These are phyloP conservation scores for Globisporangium ultimum DNA, from an alignment of 352 stramenopile genomes.

Conservation along the genomic window DNA sequence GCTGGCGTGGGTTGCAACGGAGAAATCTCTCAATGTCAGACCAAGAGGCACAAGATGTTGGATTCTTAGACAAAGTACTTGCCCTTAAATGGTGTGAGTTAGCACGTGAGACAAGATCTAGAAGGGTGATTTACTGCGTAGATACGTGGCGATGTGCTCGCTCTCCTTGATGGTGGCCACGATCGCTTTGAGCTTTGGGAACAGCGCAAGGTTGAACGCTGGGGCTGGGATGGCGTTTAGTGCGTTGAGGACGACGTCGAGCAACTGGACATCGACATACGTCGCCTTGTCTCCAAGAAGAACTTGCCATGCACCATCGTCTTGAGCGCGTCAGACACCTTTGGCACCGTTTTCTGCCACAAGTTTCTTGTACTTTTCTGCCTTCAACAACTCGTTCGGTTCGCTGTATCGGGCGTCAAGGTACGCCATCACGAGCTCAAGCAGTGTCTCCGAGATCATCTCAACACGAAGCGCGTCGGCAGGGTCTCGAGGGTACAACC, in stretches of 20 bases:
- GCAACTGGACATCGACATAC: slow-evolving; percentile 51
- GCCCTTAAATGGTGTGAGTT: no score
- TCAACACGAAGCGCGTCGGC: slow-evolving; percentile 49
- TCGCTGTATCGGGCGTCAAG: slow-evolving; percentile 32
- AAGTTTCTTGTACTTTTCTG: slow-evolving; percentile 25
- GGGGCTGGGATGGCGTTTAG: slow-evolving; percentile 16
- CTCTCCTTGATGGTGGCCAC: slow-evolving; percentile 29
- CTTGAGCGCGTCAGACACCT: slow-evolving; percentile 17
- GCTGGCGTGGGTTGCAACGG: no score
- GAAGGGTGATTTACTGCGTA: no score
- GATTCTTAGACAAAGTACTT: no score
- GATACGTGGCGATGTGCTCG: slow-evolving; percentile 34
- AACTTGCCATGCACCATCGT: slow-evolving; percentile 36
- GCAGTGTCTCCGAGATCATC: slow-evolving; percentile 43
- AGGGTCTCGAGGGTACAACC: slow-evolving; percentile 54
- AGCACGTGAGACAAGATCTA: no score
- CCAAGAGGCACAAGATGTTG: no score
- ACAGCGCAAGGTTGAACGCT: slow-evolving; percentile 24
- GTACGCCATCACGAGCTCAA: slow-evolving; percentile 28
- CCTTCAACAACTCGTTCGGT: slow-evolving; percentile 35
- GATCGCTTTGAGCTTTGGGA: slow-evolving; percentile 43
- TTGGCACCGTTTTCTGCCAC: slow-evolving; percentile 22
- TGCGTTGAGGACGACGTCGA: slow-evolving; percentile 43
- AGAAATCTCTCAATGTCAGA: no score
- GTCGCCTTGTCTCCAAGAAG: slow-evolving; percentile 42